Percentiles rank a stretch among this genome's conserved stretches.
Evolutionary conservation across 2,329 filamentous ascomycete genomes (phyloP).

Genomic region (Ceratocystis smalleyi): DNA sequence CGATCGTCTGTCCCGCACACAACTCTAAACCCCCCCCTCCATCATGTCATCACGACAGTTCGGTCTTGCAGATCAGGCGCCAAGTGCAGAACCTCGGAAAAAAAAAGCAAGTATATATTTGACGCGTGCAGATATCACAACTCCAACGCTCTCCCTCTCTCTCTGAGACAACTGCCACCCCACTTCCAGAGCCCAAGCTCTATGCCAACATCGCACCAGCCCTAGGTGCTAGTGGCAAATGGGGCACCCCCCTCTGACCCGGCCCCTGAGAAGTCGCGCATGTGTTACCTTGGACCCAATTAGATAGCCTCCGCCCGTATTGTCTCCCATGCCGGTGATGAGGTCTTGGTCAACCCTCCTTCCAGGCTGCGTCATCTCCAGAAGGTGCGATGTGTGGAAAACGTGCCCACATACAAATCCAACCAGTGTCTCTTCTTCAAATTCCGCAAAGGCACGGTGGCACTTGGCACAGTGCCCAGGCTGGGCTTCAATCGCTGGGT

Average conservation of each 20-base stretch:
- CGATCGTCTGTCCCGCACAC: too few species aligned
- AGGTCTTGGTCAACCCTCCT: constrained; percentile 34
- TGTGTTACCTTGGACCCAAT: constrained; percentile 80
- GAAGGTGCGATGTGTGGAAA: constrained; percentile 59
- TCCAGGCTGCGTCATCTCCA: constrained; percentile 36
- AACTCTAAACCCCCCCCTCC: too few species aligned
- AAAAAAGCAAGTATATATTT: too few species aligned
- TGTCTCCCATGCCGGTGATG: constrained; percentile 28
- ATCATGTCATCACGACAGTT: too few species aligned
- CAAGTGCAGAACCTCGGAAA: too few species aligned
- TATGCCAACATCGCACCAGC: not conserved
- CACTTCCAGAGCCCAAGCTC: not conserved
- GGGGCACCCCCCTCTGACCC: constrained; percentile 49
- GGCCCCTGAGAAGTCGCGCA: constrained; percentile 60
- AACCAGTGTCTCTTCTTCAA: constrained; percentile 56
- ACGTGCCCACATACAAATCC: constrained; percentile 73
- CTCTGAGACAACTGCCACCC: too few species aligned
- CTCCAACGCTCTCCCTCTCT: too few species aligned
- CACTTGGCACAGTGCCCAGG: constrained; percentile 47
- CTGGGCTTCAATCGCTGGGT: constrained; percentile 24
- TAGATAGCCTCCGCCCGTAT: constrained; percentile 38
- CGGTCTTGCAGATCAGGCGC: too few species aligned
- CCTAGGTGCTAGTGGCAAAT: constrained; percentile 29
- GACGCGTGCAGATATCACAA: too few species aligned
- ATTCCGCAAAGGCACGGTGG: constrained; percentile 39